These are phyloP conservation scores for Crithidia expoeki DNA, from an alignment of 208 protist species.

Conservation along the genomic window DNA sequence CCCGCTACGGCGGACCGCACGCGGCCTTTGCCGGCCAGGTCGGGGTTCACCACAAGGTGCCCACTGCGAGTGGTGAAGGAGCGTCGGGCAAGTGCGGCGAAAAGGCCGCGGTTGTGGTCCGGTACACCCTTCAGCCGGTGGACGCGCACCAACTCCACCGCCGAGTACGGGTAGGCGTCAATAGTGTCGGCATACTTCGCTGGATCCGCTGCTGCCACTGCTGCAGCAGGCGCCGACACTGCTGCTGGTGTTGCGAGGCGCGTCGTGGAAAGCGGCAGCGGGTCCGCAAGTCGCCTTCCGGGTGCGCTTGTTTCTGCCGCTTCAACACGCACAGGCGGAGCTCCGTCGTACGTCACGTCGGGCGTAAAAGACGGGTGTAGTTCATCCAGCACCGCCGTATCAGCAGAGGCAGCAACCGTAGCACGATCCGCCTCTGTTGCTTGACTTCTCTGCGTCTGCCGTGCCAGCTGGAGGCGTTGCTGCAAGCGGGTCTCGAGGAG, in stretches of 20 bases:
- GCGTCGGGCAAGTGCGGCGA: slow-evolving; percentile 35
- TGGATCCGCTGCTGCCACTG: not conserved
- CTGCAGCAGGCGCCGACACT: not conserved
- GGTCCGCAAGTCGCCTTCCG: too few species aligned
- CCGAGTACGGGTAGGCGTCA: slow-evolving; percentile 21
- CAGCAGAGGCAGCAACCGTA: not conserved
- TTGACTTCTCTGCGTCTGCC: not conserved
- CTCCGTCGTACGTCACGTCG: too few species aligned
- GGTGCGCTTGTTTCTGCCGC: too few species aligned
- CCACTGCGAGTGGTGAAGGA: slow-evolving; percentile 52
- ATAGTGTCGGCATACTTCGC: not conserved
- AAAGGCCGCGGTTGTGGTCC: slow-evolving; percentile 72
- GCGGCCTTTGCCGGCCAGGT: slow-evolving; percentile 14
- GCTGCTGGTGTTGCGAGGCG: not conserved
- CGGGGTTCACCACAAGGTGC: slow-evolving; percentile 37
- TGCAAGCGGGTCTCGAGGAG: slow-evolving; percentile 27
- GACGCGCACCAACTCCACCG: slow-evolving; percentile 50
- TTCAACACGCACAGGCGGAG: too few species aligned
- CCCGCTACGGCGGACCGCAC: slow-evolving; percentile 55
- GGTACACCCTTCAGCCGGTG: slow-evolving; percentile 52
- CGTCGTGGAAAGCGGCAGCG: slow-evolving; percentile 3
- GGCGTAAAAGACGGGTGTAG: too few species aligned
- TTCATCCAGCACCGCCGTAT: not conserved
- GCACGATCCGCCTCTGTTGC: not conserved
- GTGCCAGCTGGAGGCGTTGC: slow-evolving; percentile 21